Evolutionary conservation across 345 rosid genomes (phyloP), one percentile per base, ranked within the genome.

Genomic region (Melaleuca alternifolia): DNA sequence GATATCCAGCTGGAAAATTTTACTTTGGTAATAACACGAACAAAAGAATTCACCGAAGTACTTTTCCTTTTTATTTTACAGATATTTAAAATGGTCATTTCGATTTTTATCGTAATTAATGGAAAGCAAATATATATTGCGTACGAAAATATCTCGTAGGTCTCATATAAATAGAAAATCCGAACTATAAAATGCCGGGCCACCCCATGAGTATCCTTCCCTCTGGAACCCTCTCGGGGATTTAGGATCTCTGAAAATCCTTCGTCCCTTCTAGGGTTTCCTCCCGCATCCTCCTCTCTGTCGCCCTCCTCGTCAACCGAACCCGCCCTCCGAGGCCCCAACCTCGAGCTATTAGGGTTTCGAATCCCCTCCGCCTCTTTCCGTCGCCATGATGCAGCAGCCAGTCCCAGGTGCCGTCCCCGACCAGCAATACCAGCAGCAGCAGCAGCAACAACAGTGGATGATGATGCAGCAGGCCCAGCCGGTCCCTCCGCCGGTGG

Each of bases 401-500:
- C 94, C 97, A 21, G 92, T 91, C 75, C 89, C 95, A 86, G 94
- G 95, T 77, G 91, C 90, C 15, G 89, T 89, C 28, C 87, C 90
- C 11, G 83, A 82, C 65, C 87, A 83, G 51, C 89, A 87, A 82
- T 75, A 10, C 65, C 89, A 77, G 71, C 91, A 89, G 13, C 51
- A 91, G 86, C 51, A 51, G 88, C 91, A 54, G 89, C 85, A 88
- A 83, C 96, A 89, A 54, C 94, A 91, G 87, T 91, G 88, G 85
- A 96, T 93, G 86, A 93, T 89, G 84, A 85, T 82, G 46, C 91
- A 90, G 82, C 91, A 87, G 85, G 83, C 88, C 48, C 89, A 91
- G 85, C 98, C 94, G 16, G 93, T 93, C 23, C 96, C 96, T n/a
- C 98, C 94, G 10, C 93, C 94, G 21, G 89, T 93, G n/a, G 96